Percentiles rank a stretch among this genome's conserved stretches.
Conservation (phyloP, 1,139 yeast species). For the Kurtzmaniella quercitrusa region DNA sequence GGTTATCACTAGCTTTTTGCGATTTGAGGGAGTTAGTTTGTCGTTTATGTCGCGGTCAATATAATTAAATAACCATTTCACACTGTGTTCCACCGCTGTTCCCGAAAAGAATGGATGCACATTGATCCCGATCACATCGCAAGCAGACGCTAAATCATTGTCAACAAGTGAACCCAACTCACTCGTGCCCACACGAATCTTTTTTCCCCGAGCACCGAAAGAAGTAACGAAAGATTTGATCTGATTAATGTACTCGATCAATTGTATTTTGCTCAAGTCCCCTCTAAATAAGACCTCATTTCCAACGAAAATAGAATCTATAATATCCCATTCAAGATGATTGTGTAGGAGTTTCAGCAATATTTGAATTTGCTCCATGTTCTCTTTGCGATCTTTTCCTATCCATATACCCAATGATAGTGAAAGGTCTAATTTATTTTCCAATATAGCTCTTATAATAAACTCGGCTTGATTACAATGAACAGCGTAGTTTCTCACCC, state of each 20-base stretch:
- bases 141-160: constrained; percentile 29
- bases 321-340: constrained; percentile 39
- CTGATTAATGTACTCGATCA: constrained; percentile 41
- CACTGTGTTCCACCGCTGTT: constrained; percentile 42
- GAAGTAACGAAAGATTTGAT: constrained; percentile 34
- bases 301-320: constrained; percentile 57
- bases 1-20: constrained; percentile 41
- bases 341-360: constrained; percentile 39
- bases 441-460: constrained; percentile 51
- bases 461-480: constrained; percentile 57
- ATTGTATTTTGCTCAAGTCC: constrained; percentile 37
- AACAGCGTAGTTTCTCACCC: constrained; percentile 57
- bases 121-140: constrained; percentile 62
- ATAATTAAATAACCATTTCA: constrained; percentile 52
- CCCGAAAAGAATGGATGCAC: constrained; percentile 72
- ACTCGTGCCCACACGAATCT: constrained; percentile 53
- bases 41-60: constrained; percentile 41
- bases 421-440: constrained; percentile 50
- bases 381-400: constrained; percentile 37
- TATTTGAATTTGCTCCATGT: constrained; percentile 37
- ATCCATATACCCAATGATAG: constrained; percentile 66
- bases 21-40: constrained; percentile 12
- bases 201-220: constrained; percentile 14
- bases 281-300: constrained; percentile 59
- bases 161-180: constrained; percentile 48